Evolutionary conservation across 2,329 filamentous ascomycete genomes (phyloP).

Genomic region (Aspergillus hiratsukae): DNA sequence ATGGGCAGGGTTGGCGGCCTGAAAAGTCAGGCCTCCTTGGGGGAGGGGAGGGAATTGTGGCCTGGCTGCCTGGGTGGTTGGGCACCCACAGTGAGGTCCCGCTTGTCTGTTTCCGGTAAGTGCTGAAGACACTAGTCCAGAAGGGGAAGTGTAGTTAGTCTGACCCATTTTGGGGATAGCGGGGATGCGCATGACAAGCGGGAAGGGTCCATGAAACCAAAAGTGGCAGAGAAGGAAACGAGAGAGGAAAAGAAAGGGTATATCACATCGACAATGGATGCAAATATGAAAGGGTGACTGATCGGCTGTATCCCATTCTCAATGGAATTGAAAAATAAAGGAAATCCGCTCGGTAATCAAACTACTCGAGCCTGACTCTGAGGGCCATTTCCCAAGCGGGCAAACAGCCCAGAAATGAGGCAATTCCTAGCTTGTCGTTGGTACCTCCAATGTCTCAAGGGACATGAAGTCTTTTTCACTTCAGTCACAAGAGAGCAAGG

Average conservation of each 20-base stretch:
- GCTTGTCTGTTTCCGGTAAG: conserved; percentile 8
- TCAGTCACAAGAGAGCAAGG: not conserved
- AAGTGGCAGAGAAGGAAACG: not conserved
- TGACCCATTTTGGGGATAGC: conserved; percentile 6
- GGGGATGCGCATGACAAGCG: not conserved
- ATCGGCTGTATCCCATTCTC: not conserved
- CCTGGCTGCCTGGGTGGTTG: conserved; percentile 3
- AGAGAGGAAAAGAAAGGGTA: not conserved
- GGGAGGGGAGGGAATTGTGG: not conserved
- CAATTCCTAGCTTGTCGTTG: not conserved
- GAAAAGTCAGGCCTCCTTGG: conserved; percentile 8
- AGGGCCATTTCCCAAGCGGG: not conserved
- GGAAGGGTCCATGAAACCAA: not conserved
- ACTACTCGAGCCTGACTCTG: not conserved
- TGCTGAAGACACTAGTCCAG: conserved; percentile 3
- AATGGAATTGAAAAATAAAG: not conserved
- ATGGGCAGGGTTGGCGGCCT: not conserved
- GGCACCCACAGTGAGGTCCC: not conserved
- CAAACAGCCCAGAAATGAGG: not conserved
- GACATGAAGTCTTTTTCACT: not conserved
- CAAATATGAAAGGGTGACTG: not conserved
- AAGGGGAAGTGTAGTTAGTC: conserved; percentile 3
- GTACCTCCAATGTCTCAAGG: not conserved
- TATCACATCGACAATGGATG: not conserved
- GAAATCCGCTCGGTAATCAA: not conserved